Percentiles rank a stretch among this genome's conserved stretches.
Conservation (phyloP, 208 protist species). For the Herpetomonas tarakana region DNA sequence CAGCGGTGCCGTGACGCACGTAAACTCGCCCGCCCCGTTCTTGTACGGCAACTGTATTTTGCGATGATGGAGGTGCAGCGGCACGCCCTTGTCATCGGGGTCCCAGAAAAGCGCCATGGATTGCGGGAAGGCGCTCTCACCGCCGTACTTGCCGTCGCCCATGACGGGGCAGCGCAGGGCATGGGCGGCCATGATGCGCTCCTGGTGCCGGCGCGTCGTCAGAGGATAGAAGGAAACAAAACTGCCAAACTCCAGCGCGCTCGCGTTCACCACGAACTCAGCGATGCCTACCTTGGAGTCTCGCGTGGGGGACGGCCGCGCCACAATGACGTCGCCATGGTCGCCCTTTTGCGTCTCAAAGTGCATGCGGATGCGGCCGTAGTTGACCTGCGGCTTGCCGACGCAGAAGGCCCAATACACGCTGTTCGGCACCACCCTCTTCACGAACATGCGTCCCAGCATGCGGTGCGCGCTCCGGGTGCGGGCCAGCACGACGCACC, state of each 20-base stretch:
- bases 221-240: constrained; percentile 92
- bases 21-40: constrained; percentile 72
- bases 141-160: constrained; percentile 92
- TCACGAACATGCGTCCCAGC: constrained; percentile 88
- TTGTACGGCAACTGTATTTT: constrained; percentile 93
- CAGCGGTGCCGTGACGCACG: constrained; percentile 85
- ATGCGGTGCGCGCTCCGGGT: constrained; percentile 77
- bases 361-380: constrained; percentile 91
- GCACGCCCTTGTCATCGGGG: constrained; percentile 69
- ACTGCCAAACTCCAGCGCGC: constrained; percentile 79
- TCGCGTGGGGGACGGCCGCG: constrained; percentile 68
- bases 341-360: constrained; percentile 78
- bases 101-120: constrained; percentile 84
- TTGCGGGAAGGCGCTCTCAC: constrained; percentile 82
- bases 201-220: constrained; percentile 85
- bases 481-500: constrained; percentile 88
- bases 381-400: constrained; percentile 82
- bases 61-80: constrained; percentile 84
- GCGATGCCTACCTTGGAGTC: constrained; percentile 80
- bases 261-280: constrained; percentile 91
- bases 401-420: constrained; percentile 92
- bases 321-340: constrained; percentile 71
- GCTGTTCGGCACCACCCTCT: constrained; percentile 88
- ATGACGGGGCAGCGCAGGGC: constrained; percentile 84
- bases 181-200: constrained; percentile 90